Conservation (phyloP, 2,329 filamentous ascomycete genomes). For the Mycosphaerella sp. region DNA sequence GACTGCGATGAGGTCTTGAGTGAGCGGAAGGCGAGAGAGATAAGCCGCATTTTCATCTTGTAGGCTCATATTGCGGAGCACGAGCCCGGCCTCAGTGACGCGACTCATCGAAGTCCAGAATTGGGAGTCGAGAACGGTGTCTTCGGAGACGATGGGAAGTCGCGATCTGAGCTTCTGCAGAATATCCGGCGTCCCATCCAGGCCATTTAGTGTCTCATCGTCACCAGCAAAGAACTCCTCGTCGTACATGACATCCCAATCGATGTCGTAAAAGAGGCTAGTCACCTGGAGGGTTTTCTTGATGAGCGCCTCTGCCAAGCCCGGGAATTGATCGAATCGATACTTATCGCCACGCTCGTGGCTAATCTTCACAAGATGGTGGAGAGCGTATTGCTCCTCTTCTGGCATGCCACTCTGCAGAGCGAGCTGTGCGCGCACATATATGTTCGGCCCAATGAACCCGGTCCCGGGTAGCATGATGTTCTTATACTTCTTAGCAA, state of each 20-base stretch:
- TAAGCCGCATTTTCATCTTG: slow-evolving; percentile 81
- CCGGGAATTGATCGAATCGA: slow-evolving; percentile 84
- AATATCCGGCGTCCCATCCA: slow-evolving; percentile 63
- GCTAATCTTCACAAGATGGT: slow-evolving; percentile 92
- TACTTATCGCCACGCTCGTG: slow-evolving; percentile 94
- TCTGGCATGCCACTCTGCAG: slow-evolving; percentile 70
- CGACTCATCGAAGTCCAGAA: slow-evolving; percentile 67
- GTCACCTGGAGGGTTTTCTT: slow-evolving; percentile 77
- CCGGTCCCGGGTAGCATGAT: slow-evolving; percentile 60
- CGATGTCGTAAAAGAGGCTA: slow-evolving; percentile 70
- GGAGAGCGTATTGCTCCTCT: slow-evolving; percentile 87
- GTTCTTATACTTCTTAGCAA: slow-evolving; percentile 43
- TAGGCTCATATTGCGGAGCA: slow-evolving; percentile 94
- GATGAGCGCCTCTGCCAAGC: slow-evolving; percentile 79
- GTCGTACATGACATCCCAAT: slow-evolving; percentile 71
- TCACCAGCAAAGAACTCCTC: slow-evolving; percentile 47
- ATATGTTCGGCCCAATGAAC: slow-evolving; percentile 74
- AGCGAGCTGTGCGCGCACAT: slow-evolving; percentile 77
- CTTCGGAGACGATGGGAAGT: slow-evolving; percentile 52
- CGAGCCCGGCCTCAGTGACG: slow-evolving; percentile 78
- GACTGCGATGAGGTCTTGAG: slow-evolving; percentile 79
- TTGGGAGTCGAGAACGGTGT: slow-evolving; percentile 63
- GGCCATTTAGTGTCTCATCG: slow-evolving; percentile 56
- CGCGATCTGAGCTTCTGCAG: slow-evolving; percentile 65
- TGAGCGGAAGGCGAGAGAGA: slow-evolving; percentile 65